A percentile compares a stretch with the other conserved stretches of the same genome.
These are phyloP conservation scores for Solanum bukasovii DNA, from an alignment of 257 asterid species.

Conservation along the genomic window DNA sequence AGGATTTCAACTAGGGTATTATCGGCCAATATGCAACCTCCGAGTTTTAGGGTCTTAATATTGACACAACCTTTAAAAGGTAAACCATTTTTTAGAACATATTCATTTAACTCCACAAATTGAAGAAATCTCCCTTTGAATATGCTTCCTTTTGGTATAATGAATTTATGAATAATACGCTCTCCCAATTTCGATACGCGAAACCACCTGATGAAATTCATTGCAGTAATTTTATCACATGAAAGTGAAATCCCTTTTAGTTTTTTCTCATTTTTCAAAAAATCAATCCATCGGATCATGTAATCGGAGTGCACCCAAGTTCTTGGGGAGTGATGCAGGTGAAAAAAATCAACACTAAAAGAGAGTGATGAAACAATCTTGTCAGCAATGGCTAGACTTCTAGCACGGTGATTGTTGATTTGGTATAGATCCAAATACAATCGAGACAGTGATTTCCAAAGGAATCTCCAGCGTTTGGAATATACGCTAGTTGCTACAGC, in stretches of 20 bases:
- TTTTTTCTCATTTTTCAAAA: background rate
- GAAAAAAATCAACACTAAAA: background rate
- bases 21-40: background rate
- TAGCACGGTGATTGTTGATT: background rate
- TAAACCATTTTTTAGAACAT: background rate
- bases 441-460: background rate
- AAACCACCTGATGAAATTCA: background rate
- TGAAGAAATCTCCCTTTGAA: background rate
- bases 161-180: background rate
- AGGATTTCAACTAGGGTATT: background rate
- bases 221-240: background rate
- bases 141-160: background rate
- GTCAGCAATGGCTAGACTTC: background rate
- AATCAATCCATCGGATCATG: background rate
- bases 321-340: background rate
- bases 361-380: background rate
- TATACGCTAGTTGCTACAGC: background rate
- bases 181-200: background rate
- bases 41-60: background rate
- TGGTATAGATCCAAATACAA: background rate
- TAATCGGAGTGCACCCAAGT: background rate
- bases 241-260: background rate
- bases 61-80: background rate
- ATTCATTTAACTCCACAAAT: background rate
- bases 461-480: background rate